Evolutionary conservation across 768 basidiomycete genomes (phyloP).

Genomic region (Suillus alpinus): DNA sequence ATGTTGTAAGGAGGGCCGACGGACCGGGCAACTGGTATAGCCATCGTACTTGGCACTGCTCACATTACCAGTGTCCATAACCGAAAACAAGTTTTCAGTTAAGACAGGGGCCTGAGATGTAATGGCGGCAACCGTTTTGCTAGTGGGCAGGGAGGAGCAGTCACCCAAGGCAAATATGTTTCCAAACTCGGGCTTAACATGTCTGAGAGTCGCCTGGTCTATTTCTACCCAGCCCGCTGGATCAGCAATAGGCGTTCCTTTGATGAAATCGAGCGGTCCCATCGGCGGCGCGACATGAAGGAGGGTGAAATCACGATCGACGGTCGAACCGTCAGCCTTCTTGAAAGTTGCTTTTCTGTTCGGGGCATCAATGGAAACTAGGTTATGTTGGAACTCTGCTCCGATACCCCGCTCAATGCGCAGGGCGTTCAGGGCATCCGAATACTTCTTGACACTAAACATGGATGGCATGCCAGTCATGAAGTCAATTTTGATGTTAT

Average conservation of each 20-base stretch:
- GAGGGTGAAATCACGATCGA: constrained; percentile 75
- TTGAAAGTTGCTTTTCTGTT: constrained; percentile 85
- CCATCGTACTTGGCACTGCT: constrained; percentile 78
- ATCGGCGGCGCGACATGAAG: constrained; percentile 90
- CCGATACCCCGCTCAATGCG: constrained; percentile 77
- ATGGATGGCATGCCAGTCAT: constrained; percentile 92
- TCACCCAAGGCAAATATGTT: constrained; percentile 95
- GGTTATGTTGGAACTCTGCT: constrained; percentile 81
- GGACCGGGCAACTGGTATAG: constrained; percentile 83
- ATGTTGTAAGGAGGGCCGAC: constrained; percentile 23
- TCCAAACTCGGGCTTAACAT: constrained; percentile 71
- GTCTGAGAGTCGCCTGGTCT: constrained; percentile 75
- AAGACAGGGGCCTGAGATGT: constrained; percentile 89
- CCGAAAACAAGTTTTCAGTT: constrained; percentile 79
- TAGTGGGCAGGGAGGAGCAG: constrained; percentile 87
- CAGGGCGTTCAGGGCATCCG: constrained; percentile 77
- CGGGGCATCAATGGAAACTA: constrained; percentile 68
- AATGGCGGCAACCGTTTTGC: constrained; percentile 95
- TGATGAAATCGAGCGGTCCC: constrained; percentile 83
- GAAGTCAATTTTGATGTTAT: constrained; percentile 68
- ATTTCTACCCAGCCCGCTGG: constrained; percentile 88
- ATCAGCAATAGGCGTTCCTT: constrained; percentile 75
- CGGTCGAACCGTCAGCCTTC: constrained; percentile 63
- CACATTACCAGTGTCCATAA: constrained; percentile 71
- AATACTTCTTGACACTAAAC: constrained; percentile 97